These are phyloP conservation scores for Meyerozyma smithsonii DNA, from an alignment of 1,139 yeast genomes.

Conservation along the genomic window DNA sequence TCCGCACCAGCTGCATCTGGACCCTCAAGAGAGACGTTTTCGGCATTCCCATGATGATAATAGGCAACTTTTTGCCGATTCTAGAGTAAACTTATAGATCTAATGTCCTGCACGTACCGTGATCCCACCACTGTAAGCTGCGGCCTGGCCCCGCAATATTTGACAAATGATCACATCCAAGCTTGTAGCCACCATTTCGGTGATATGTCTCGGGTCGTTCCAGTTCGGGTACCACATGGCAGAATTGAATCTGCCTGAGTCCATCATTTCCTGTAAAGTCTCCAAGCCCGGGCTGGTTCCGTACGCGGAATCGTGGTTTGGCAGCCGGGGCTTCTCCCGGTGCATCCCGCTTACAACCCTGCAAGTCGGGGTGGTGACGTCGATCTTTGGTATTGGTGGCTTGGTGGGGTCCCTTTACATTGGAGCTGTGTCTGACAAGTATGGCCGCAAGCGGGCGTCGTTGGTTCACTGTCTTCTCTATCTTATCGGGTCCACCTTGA, in stretches of 20 bases:
- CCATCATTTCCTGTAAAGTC: conserved; percentile 47
- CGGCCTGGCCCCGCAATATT: not conserved
- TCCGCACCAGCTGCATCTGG: conserved; percentile 82
- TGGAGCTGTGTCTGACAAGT: conserved; percentile 60
- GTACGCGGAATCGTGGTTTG: conserved; percentile 35
- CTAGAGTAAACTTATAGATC: conserved; percentile 13
- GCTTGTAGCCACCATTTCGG: conserved; percentile 27
- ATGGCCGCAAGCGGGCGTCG: conserved; percentile 62
- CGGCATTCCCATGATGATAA: conserved; percentile 82
- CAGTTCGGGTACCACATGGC: conserved; percentile 91
- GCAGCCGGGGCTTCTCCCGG: conserved; percentile 27
- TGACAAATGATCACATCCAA: conserved; percentile 14
- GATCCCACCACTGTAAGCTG: not conserved
- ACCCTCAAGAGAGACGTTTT: conserved; percentile 67
- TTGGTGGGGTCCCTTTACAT: conserved; percentile 71
- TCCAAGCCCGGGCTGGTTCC: conserved; percentile 25
- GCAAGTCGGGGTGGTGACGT: conserved; percentile 76
- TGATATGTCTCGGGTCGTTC: conserved; percentile 62
- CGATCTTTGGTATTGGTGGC: conserved; percentile 85
- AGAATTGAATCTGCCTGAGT: conserved; percentile 80
- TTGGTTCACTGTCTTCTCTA: conserved; percentile 53
- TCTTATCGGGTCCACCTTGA: conserved; percentile 63
- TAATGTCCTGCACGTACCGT: not conserved
- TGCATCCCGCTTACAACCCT: conserved; percentile 61
- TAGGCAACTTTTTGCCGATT: conserved; percentile 87